Base-by-base conservation (phyloP, 2,329 filamentous ascomycete genomes). In the Chaetoscypha palmicola region DNA sequence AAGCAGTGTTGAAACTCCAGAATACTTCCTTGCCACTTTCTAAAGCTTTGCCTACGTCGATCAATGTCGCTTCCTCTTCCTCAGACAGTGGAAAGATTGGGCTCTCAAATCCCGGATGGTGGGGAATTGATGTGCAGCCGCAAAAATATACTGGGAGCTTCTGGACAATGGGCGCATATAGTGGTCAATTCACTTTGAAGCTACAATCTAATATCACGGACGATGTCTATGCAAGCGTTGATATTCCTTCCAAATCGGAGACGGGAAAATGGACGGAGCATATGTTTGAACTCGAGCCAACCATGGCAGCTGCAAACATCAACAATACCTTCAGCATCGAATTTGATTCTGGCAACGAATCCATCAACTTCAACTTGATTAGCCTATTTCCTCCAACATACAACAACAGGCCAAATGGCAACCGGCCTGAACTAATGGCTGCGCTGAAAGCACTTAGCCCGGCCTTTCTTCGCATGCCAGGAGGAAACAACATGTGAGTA, bases 401-500 rank as follows among this genome's bases (percentile, higher is more conserved):
- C 59, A 79, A 79, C 50, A 64, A 67, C 47, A 67, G 73, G 12
- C 30, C 43, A 36, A 83, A 83, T 52, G 79, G 79, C 0, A 63
- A 79, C 31, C 65, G 77, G 4, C 60, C 68, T 7, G 76, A 81
- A 39, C 62, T 82, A 39, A 72, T 71, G 5, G 66, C 73, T 40
- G 68, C 70, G 5, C 60, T 82, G 2, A 71, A 68, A 2, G 68
- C 64, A 5, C 57, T 79, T 1, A 71, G 75, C 40, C 71, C 73
- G 0, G 70, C 69, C n/a, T 73, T 83, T 52, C 68, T 85, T 34
- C 72, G 81, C 12, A 74, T 83, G 46, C 80, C 81, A 0, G 81
- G 81, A 4, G 80, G 78, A 7, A 81, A 81, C 57, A 81, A 79
- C 65, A 62, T 82, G 59, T 62, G 57, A 45, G 62, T 56, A 16